A percentile compares a stretch with the other conserved stretches of the same genome.
phyloP scores from a whole-genome alignment of 2,329 filamentous ascomycete species.

The Didymella keratinophila region DNA sequence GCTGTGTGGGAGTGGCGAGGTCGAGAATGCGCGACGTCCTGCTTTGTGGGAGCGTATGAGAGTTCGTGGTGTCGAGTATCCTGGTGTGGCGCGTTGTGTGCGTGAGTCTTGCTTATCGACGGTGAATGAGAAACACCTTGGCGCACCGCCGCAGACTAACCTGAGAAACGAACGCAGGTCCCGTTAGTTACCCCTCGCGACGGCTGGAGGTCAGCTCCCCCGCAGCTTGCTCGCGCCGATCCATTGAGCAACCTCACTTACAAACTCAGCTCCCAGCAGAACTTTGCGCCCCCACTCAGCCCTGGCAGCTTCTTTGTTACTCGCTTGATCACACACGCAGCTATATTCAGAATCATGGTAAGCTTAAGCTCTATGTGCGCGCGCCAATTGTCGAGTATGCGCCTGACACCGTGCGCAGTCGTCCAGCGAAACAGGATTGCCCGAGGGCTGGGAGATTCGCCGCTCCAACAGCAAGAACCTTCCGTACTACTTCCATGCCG shows the following conservation, averaged over 20 bases:
- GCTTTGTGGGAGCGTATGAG: background rate
- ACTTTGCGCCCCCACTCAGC: constrained; percentile 8
- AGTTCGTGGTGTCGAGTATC: background rate
- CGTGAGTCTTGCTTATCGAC: constrained; percentile 1
- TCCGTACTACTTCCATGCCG: constrained; percentile 96
- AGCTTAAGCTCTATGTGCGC: constrained; percentile 21
- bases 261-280: constrained; percentile 10
- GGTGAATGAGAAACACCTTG: constrained; percentile 11
- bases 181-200: background rate
- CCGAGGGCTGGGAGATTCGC: constrained; percentile 90
- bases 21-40: background rate
- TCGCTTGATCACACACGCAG: background rate
- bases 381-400: constrained; percentile 10
- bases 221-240: constrained; percentile 37
- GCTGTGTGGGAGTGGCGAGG: background rate
- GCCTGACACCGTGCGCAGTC: constrained; percentile 40
- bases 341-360: constrained; percentile 37
- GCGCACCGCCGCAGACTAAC: background rate
- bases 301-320: background rate
- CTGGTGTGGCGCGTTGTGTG: background rate
- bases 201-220: constrained; percentile 20
- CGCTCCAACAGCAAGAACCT: constrained; percentile 98
- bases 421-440: constrained; percentile 68
- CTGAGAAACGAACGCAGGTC: constrained; percentile 18
- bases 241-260: constrained; percentile 25